Base-by-base conservation (phyloP, 2,329 filamentous ascomycete genomes). In the Cadophora sp. region DNA sequence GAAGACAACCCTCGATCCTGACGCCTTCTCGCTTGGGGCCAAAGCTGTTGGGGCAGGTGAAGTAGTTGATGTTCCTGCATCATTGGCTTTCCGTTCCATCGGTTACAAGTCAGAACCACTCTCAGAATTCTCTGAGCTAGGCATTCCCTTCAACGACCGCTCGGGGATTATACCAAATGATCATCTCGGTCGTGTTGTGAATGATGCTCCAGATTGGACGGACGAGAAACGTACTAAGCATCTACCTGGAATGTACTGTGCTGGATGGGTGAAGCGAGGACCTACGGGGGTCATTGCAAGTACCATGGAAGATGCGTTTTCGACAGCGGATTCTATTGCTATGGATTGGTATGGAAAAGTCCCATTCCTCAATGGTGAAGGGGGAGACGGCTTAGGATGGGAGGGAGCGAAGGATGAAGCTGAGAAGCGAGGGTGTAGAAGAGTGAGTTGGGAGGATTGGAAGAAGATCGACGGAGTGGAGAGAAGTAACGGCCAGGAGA, bases 261-360 rank as follows among this genome's bases (percentile, higher is more conserved):
- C 95, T 18, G 96, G 96, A 0, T 99, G 96, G 96, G 94, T 97
- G 11, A 98, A 98, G 81, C 87, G 91, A 43, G 96, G 96, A 0
- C 95, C 96, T 0, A 97, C 94, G 0, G 96, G 96, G 2, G 94
- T 98, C 3, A 99, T 99, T 77, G 95, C 95, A 1, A 94, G 91
- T 36, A 99, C 96, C 0, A 97, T 99, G 93, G 88, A 91, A 67
- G 96, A 99, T 78, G 95, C 96, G 0, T 99, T 98, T 75, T 85
- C 87, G 9, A 97, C 94, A 0, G 96, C 89, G 0, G 94, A 97
- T 76, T 88, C 91, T 2, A 91, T 99, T 69, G 87, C 87, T 0
- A 81, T 86, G n/a, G 96, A 99, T 76, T 95, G 93, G 91, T 75
- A 81, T 59, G 75, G 77, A 0, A 73, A 78, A 5, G 78, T 78